Conservation (phyloP, 202 grass and related monocot species). For the Cymbopogon flexuosus region DNA sequence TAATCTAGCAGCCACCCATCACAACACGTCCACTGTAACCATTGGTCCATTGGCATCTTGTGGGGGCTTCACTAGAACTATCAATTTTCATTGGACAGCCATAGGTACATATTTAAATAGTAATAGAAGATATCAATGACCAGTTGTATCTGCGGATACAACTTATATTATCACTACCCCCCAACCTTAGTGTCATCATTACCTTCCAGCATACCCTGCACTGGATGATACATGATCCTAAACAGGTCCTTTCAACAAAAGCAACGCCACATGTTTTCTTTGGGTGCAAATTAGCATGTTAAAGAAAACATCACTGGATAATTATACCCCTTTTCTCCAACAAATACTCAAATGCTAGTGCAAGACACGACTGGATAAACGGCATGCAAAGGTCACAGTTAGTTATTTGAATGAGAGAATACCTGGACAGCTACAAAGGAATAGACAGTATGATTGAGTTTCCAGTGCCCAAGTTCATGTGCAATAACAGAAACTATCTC, state of each 20-base stretch:
- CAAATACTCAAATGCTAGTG: conserved; percentile 22
- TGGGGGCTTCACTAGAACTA: not conserved
- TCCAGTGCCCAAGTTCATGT: conserved; percentile 99
- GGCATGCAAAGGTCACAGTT: not conserved
- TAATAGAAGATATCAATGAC: not conserved
- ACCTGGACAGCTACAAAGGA: conserved; percentile 94
- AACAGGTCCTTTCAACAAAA: too few relatives aligned
- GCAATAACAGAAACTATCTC: conserved; percentile 98
- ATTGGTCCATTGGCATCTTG: not conserved
- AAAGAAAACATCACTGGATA: conserved; percentile 1
- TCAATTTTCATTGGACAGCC: not conserved
- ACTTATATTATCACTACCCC: not conserved
- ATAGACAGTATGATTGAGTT: conserved; percentile 90
- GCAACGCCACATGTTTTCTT: not conserved
- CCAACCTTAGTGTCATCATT: not conserved
- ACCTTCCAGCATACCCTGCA: not conserved
- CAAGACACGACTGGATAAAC: not conserved
- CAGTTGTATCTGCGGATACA: not conserved
- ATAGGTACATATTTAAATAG: not conserved
- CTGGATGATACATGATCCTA: too few relatives aligned
- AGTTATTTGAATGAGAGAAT: conserved; percentile 29
- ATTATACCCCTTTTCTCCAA: conserved; percentile 8
- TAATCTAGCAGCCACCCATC: not conserved
- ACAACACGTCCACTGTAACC: conserved; percentile 6
- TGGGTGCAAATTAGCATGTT: not conserved